Conservation (phyloP, 1,139 yeast species). For the Pichia inconspicua region DNA sequence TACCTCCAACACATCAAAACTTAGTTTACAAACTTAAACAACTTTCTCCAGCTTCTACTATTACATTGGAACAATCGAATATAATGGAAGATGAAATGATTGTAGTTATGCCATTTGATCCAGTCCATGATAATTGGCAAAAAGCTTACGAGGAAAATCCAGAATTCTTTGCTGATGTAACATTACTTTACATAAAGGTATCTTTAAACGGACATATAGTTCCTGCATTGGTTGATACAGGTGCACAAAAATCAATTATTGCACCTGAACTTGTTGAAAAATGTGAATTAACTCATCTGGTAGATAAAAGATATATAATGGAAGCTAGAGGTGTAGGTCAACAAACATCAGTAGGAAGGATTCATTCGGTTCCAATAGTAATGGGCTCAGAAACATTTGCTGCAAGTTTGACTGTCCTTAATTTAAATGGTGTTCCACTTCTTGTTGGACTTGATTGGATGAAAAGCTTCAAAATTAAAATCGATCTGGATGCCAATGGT, state of each 20-base stretch:
- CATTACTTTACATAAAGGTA: constrained; percentile 74
- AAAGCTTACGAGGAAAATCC: constrained; percentile 84
- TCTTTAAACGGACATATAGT: constrained; percentile 73
- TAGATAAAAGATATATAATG: constrained; percentile 78
- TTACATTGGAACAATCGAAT: constrained; percentile 10
- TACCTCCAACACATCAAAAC: constrained; percentile 13
- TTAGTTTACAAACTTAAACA: constrained; percentile 8
- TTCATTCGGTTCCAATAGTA: constrained; percentile 82
- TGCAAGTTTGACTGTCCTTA: constrained; percentile 76
- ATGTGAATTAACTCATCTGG: constrained; percentile 61
- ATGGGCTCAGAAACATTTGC: constrained; percentile 64
- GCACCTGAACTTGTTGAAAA: constrained; percentile 68
- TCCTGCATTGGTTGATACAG: constrained; percentile 93
- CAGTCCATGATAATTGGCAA: constrained; percentile 36
- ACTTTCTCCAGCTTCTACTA: constrained; percentile 6
- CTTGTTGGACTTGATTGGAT: constrained; percentile 70
- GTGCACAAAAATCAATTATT: constrained; percentile 86
- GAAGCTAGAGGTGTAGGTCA: constrained; percentile 89
- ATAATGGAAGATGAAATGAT: constrained; percentile 7
- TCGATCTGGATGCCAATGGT: constrained; percentile 65
- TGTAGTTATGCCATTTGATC: constrained; percentile 9
- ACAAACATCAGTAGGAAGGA: constrained; percentile 68
- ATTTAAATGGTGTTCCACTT: constrained; percentile 55
- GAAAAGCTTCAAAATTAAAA: constrained; percentile 75
- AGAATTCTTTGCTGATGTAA: constrained; percentile 71